Evolutionary conservation across 129 eudicot species (phyloP), one percentile per base, ranked within the genome.

Genomic region (Flaveria ramosissima): DNA sequence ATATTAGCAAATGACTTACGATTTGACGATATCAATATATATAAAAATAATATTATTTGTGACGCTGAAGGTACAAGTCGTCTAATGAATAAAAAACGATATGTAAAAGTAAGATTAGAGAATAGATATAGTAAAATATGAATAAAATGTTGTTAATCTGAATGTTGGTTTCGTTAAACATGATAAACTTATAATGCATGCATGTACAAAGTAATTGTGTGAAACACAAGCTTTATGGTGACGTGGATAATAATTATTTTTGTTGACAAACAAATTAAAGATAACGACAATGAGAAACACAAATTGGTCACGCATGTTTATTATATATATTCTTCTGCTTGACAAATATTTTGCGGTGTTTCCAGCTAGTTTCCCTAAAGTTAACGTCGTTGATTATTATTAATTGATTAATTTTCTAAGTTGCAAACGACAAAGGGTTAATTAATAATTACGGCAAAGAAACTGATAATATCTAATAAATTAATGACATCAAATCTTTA

Each of bases 351-450:
- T 65, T 52, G 2, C 50, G 50, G 72, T 73, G 79, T 32, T 80
- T 80, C 83, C 79, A 80, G 78, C 83, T 80, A 80, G 55, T 42
- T 73, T 73, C 64, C 82, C 47, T 19, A 27, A 65, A 53, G 79
- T 63, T 64, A 73, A 79, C 73, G 60, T 72, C 20, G 78, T 70
- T 70, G 3, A 42, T 45, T 55, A 72, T 80, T 72, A 63, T 1
- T 24, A 30, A 64, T 80, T 24, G 45, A 64, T 80, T 63, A 72
- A 0, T 24, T 23, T 50, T 39, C 42, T 43, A 41, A 69, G 42
- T 50, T 9, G 74, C 24, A 64, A 52, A 73, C 50, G 74, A 80
- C 79, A 79, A 72, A 20, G 21, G 21, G 14, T 65, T 39, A 71
- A n/a, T 26, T 24, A 46, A 63, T 43, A 71, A 51, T 17, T 73